Evolutionary conservation across 495 filamentous ascomycete genomes (phyloP).

Genomic region (Hyphodiscus hymeniophilus): DNA sequence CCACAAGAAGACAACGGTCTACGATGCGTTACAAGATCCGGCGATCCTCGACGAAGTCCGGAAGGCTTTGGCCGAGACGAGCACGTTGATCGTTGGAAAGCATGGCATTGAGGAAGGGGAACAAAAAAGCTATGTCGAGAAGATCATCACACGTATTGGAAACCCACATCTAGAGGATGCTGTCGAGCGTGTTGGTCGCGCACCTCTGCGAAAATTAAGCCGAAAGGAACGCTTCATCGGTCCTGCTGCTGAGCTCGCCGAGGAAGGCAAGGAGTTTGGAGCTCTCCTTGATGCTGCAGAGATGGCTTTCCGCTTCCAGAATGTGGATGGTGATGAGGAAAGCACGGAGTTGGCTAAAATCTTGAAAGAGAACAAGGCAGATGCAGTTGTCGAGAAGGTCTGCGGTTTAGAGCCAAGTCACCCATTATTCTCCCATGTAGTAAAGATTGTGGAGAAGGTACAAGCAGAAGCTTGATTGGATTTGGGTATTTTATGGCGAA

Average conservation of each 20-base stretch:
- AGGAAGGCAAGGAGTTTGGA: slow-evolving; percentile 61
- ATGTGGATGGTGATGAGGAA: slow-evolving; percentile 83
- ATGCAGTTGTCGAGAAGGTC: slow-evolving; percentile 62
- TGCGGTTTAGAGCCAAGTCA: slow-evolving; percentile 66
- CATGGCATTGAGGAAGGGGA: slow-evolving; percentile 68
- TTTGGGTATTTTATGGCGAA: neutral
- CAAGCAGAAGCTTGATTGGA: slow-evolving; percentile 44
- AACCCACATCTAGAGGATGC: slow-evolving; percentile 92
- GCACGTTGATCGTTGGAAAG: slow-evolving; percentile 75
- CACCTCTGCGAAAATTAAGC: slow-evolving; percentile 83
- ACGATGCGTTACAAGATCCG: slow-evolving; percentile 63
- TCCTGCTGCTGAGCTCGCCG: slow-evolving; percentile 76
- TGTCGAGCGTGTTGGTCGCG: slow-evolving; percentile 91
- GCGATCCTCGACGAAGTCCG: slow-evolving; percentile 68
- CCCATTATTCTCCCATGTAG: slow-evolving; percentile 61
- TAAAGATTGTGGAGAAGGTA: slow-evolving; percentile 69
- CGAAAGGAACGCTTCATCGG: slow-evolving; percentile 94
- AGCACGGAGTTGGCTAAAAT: slow-evolving; percentile 74
- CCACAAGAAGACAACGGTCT: slow-evolving; percentile 73
- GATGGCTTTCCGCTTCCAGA: slow-evolving; percentile 87
- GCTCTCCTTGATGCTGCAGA: slow-evolving; percentile 68
- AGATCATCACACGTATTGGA: slow-evolving; percentile 84
- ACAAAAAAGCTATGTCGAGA: slow-evolving; percentile 84
- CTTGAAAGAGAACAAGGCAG: slow-evolving; percentile 57
- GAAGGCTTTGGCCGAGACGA: slow-evolving; percentile 71